Percentiles rank a stretch among this genome's conserved stretches.
Evolutionary conservation across 768 basidiomycete species (phyloP).

Genomic region (Neoboletus magnificus): DNA sequence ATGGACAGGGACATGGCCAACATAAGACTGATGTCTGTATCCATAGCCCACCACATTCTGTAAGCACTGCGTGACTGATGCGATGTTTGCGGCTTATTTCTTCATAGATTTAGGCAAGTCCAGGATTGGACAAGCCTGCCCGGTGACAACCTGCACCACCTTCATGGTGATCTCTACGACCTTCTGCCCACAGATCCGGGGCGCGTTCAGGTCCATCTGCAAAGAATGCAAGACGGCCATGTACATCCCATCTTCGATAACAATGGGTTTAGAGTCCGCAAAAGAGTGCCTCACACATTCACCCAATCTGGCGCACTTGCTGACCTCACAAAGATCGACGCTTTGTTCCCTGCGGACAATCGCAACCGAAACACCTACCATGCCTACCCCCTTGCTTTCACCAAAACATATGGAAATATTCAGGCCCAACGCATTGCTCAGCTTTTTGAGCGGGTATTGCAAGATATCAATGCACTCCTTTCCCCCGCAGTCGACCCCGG

Average conservation of each 20-base stretch:
- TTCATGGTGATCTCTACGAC: not conserved
- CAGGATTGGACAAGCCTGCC: not conserved
- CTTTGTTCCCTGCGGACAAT: not conserved
- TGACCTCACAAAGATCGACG: not conserved
- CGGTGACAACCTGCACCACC: rapidly evolving
- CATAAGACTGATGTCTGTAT: not conserved
- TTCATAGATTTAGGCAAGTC: not conserved
- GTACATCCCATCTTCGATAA: not conserved
- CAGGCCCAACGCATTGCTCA: not conserved
- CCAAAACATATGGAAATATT: not conserved
- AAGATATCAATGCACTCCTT: not conserved
- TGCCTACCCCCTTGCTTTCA: constrained; percentile 4
- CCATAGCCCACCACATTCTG: constrained; percentile 1
- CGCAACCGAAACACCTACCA: not conserved
- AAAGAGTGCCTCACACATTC: not conserved
- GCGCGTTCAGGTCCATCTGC: not conserved
- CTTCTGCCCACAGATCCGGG: not conserved
- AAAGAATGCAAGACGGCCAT: not conserved
- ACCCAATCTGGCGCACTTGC: not conserved
- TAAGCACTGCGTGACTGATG: no score
- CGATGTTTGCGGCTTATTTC: no score
- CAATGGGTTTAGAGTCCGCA: not conserved
- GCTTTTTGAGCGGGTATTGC: not conserved
- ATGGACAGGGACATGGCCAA: not conserved
- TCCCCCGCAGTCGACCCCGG: not conserved